Percentiles rank a stretch among this genome's conserved stretches.
These are phyloP conservation scores for Aspergillus hancockii DNA, from an alignment of 495 filamentous ascomycete species.

Conservation along the genomic window DNA sequence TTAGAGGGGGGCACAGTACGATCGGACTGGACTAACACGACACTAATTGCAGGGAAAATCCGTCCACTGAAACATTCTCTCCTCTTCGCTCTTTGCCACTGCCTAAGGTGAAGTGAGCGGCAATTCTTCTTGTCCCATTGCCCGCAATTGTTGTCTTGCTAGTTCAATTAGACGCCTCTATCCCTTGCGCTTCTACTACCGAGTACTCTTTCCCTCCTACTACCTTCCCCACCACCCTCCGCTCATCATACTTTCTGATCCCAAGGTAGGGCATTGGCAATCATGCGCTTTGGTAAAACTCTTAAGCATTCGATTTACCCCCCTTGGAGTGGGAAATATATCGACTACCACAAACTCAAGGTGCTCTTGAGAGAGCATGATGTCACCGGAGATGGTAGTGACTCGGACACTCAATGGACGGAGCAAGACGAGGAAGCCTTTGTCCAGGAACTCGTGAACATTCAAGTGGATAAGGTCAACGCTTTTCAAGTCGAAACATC, in stretches of 20 bases:
- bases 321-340: conserved; percentile 91
- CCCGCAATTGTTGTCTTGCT: not conserved
- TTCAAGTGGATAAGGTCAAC: conserved; percentile 93
- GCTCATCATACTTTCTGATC: conserved; percentile 8
- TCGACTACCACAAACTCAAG: conserved; percentile 94
- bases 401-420: conserved; percentile 70
- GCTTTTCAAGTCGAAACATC: conserved; percentile 80
- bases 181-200: not conserved
- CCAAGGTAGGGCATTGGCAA: not conserved
- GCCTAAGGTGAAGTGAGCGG: not conserved
- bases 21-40: not conserved
- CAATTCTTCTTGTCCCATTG: not conserved
- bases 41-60: conserved; percentile 1
- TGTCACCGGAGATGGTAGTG: conserved; percentile 48
- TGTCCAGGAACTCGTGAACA: conserved; percentile 91
- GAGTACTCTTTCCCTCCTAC: not conserved
- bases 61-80: not conserved
- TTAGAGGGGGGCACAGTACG: no score
- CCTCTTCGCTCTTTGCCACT: conserved; percentile 4
- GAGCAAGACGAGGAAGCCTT: conserved; percentile 93
- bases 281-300: conserved; percentile 91
- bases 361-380: conserved; percentile 73
- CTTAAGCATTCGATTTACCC: conserved; percentile 75
- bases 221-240: not conserved
- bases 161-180: not conserved